Base-by-base conservation (phyloP, 495 filamentous ascomycete species). In the Hypoxylon subgilvum region DNA sequence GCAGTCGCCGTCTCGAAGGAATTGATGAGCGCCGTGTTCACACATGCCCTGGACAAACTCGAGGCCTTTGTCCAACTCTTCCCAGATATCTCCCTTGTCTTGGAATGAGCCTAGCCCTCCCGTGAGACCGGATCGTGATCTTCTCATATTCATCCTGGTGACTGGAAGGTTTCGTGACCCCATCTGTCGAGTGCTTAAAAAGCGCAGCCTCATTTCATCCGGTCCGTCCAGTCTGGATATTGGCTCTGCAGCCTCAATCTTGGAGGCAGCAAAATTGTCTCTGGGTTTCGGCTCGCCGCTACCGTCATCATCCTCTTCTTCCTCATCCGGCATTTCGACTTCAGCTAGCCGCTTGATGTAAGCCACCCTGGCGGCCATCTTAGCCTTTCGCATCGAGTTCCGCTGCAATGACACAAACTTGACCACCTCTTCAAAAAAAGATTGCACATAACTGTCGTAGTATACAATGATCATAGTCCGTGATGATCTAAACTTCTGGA, bases 371-470 rank as follows among this genome's bases (percentile, higher is more conserved):
- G 83, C 84, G 14, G 81, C 81, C 80, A 85, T 87, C 71, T 88
- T 92, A 45, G 84, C 90, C 67, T 90, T 90, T 44, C 92, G 85
- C 57, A 96, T 83, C 53, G 87, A 81, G 72, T 94, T 95, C 57
- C 92, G 79, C 31, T 88, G 85, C n/a, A 82, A 79, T 36, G 87
- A 88, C 38, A 96, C 88, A 50, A 86, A 82, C 52, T 88, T 88
- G 40, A 94, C 91, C 23, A 95, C 74, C 41, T 84, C 77, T 67
- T 96, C 91, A 52, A 96, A 89, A 4, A 83, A 79, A 27, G 84
- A 81, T 67, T 96, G 92, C 8, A 91, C 87, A 51, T 89, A 85
- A 62, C 88, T 88, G 68, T 96, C 91, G 70, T 96, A 96, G 69
- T 92, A 89, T 34, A 96, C 88, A 21, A 93, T 86, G 49, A 95